Base-by-base conservation (phyloP, 176 grass and related monocot genomes). In the Luzula sylvatica region DNA sequence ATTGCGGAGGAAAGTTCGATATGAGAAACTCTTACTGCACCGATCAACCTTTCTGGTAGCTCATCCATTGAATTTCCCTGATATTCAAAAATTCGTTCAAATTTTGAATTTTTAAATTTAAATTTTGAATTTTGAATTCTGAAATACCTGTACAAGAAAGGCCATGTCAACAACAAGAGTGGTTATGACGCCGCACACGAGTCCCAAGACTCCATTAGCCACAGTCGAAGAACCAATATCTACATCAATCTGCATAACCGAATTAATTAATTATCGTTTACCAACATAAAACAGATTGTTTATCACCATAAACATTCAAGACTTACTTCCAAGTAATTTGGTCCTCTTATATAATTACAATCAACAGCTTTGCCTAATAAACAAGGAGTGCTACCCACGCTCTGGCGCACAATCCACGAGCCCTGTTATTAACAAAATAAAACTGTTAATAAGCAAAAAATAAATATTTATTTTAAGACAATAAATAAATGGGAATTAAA, bases 181-280 rank as follows among this genome's bases (percentile, higher is more conserved):
- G 3, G 81, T 96, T 46, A 96, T 96, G 13, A 81, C 90, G 44
- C 90, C 84, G 52, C 71, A 79, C 3, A 96, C 90, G 32, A 96
- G 70, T 58, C 90, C 83, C 64, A 96, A 70, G 26, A 95, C 89
- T 73, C 89, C 89, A 76, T 95, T 95, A 11, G 89, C 89, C 21
- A 95, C 89, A 9, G 89, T 95, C 57, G 89, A 95, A 47, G 89
- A 95, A 58, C 89, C 89, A 41, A 95, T 95, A 66, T 95, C 89
- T 11, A 95, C 77, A 59, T 95, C 89, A 81, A 95, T 82, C 89
- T 95, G 83, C 60, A 71, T 13, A 22, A 26, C 1, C 52, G n/a
- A 46, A 70, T 65, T 40, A 38, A 18, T 26, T 15, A 9, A 74
- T 3, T 40, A 24, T 46, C n/a, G n/a, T n/a, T n/a, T n/a, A n/a